phyloP scores from a whole-genome alignment of 176 grass and related monocot genomes.

The Lolium rigidum region DNA sequence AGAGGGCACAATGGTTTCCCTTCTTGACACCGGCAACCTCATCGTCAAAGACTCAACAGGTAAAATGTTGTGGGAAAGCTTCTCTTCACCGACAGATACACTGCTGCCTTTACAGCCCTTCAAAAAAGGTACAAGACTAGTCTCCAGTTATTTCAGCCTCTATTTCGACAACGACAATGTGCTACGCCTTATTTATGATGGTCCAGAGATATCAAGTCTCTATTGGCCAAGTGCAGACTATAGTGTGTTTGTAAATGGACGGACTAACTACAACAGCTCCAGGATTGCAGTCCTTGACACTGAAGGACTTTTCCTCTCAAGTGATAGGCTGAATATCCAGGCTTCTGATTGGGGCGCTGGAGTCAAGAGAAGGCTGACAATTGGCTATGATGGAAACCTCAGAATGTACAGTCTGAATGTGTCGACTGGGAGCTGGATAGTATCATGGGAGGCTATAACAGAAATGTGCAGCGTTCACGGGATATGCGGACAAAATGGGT shows the following conservation, averaged over 20 bases:
- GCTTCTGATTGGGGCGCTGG: slow-evolving; percentile 57
- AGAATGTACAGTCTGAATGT: slow-evolving; percentile 57
- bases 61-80: slow-evolving; percentile 62
- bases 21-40: slow-evolving; percentile 76
- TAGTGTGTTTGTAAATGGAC: slow-evolving; percentile 15
- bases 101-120: slow-evolving; percentile 60
- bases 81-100: slow-evolving; percentile 66
- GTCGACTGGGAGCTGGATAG: slow-evolving; percentile 38
- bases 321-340: slow-evolving; percentile 51
- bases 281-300: slow-evolving; percentile 57
- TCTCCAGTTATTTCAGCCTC: slow-evolving; percentile 62
- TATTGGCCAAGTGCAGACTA: slow-evolving; percentile 65
- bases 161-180: slow-evolving; percentile 79
- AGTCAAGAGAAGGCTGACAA: slow-evolving; percentile 54
- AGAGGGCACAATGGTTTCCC: slow-evolving; percentile 14
- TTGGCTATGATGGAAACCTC: slow-evolving; percentile 39
- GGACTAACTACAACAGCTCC: slow-evolving; percentile 67
- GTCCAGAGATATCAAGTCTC: slow-evolving; percentile 62
- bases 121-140: slow-evolving; percentile 52
- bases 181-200: slow-evolving; percentile 68
- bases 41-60: slow-evolving; percentile 47
- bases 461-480: slow-evolving; percentile 55
- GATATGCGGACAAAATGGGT: slow-evolving; percentile 67
- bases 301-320: slow-evolving; percentile 58
- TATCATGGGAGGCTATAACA: slow-evolving; percentile 60